These are phyloP conservation scores for Hemileia vastatrix DNA, from an alignment of 1,284 basidiomycete genomes.

Conservation along the genomic window DNA sequence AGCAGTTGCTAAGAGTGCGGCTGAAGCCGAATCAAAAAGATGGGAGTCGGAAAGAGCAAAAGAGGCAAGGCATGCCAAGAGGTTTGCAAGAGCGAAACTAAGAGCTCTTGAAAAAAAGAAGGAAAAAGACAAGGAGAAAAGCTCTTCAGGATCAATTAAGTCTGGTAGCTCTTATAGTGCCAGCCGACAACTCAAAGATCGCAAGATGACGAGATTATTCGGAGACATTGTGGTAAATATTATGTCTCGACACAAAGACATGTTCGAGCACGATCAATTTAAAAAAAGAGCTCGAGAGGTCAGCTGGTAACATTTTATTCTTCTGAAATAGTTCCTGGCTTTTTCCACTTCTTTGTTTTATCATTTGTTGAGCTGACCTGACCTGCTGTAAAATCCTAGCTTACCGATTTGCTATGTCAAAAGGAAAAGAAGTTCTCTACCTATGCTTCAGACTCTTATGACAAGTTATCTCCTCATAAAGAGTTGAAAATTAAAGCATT, in stretches of 20 bases:
- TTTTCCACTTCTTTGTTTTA: no score
- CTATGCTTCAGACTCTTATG: conserved; percentile 61
- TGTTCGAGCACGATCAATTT: conserved; percentile 74
- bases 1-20: conserved; percentile 40
- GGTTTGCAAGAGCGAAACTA: conserved; percentile 9
- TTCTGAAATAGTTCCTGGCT: conserved; percentile 8
- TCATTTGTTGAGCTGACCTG: no score
- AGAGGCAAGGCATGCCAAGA: conserved; percentile 16
- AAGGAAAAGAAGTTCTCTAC: conserved; percentile 87
- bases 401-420: conserved; percentile 68
- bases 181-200: conserved; percentile 69
- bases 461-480: conserved; percentile 73
- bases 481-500: conserved; percentile 82
- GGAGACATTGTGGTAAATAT: conserved; percentile 78
- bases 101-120: conserved; percentile 45
- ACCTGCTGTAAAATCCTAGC: conserved; percentile 46
- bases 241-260: conserved; percentile 77
- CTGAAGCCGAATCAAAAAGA: conserved; percentile 27
- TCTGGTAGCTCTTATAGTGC: conserved; percentile 37
- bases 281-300: conserved; percentile 95
- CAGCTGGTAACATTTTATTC: conserved; percentile 38
- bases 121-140: conserved; percentile 20
- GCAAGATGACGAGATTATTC: conserved; percentile 69
- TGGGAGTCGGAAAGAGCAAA: conserved; percentile 3
- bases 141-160: conserved; percentile 35